Percentiles rank a stretch among this genome's conserved stretches.
phyloP scores from a whole-genome alignment of 169 alveolate species.

The Plasmodium billcollinsi region DNA sequence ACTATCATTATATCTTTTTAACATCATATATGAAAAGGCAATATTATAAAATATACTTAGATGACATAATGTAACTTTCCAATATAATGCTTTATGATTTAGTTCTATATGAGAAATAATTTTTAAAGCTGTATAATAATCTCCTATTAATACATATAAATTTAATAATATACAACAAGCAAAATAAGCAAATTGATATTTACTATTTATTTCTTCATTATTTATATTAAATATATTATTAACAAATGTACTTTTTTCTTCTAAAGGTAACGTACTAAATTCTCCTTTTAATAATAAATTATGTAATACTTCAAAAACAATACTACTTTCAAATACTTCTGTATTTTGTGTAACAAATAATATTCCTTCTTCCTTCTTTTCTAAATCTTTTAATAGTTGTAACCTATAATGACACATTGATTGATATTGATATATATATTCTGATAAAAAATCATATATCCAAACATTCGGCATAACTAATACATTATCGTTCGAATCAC shows the following conservation, averaged over 20 bases:
- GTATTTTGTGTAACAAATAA: conserved; percentile 64
- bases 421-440: conserved; percentile 89
- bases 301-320: conserved; percentile 64
- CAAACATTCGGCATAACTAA: conserved; percentile 88
- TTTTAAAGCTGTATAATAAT: conserved; percentile 85
- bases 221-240: conserved; percentile 24
- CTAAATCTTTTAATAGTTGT: conserved; percentile 44
- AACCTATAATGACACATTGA: conserved; percentile 82
- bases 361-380: conserved; percentile 73
- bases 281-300: conserved; percentile 61
- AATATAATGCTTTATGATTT: conserved; percentile 82
- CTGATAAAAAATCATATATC: conserved; percentile 91
- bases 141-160: conserved; percentile 87
- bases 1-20: conserved; percentile 89
- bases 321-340: conserved; percentile 24
- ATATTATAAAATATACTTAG: conserved; percentile 84
- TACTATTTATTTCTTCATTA: conserved; percentile 47
- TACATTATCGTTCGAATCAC: conserved; percentile 75
- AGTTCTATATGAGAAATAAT: conserved; percentile 82
- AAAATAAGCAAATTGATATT: conserved; percentile 47
- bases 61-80: conserved; percentile 90
- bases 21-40: conserved; percentile 89
- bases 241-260: conserved; percentile 30
- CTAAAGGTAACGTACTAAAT: conserved; percentile 25
- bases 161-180: conserved; percentile 68